Evolutionary conservation across 2,329 filamentous ascomycete species (phyloP).

Genomic region (Trichoderma hamatum): DNA sequence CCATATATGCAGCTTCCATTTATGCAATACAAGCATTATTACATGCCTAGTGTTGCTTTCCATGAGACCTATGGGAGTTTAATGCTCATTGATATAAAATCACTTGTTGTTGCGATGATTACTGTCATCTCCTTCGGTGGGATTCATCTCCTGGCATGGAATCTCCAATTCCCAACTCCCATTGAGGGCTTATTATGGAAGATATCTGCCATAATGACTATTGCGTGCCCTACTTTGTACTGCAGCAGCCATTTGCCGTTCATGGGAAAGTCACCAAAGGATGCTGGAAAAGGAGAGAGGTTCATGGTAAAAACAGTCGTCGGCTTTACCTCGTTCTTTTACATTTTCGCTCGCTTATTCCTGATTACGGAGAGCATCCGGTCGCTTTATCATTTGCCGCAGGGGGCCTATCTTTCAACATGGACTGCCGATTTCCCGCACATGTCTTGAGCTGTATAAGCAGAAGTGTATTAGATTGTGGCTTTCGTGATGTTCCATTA

Average conservation of each 20-base stretch:
- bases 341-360: not conserved
- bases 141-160: not conserved
- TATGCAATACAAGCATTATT: not conserved
- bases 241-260: not conserved
- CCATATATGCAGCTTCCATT: not conserved
- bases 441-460: not conserved
- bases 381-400: not conserved
- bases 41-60: not conserved
- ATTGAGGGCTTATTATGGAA: not conserved
- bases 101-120: not conserved
- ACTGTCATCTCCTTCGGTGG: not conserved
- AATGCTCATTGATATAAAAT: not conserved
- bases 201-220: not conserved
- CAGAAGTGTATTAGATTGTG: not conserved
- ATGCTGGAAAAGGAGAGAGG: not conserved
- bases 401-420: not conserved
- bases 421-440: not conserved
- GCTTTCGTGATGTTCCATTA: too few species aligned
- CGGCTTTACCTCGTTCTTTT: not conserved
- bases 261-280: not conserved
- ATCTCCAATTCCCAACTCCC: not conserved
- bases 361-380: conserved; percentile 7
- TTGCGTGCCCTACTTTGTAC: not conserved
- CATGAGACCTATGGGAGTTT: not conserved
- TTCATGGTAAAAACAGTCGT: not conserved